Percentiles rank a stretch among this genome's conserved stretches.
Evolutionary conservation across 768 basidiomycete species (phyloP).

Genomic region (Pholiota microspora): DNA sequence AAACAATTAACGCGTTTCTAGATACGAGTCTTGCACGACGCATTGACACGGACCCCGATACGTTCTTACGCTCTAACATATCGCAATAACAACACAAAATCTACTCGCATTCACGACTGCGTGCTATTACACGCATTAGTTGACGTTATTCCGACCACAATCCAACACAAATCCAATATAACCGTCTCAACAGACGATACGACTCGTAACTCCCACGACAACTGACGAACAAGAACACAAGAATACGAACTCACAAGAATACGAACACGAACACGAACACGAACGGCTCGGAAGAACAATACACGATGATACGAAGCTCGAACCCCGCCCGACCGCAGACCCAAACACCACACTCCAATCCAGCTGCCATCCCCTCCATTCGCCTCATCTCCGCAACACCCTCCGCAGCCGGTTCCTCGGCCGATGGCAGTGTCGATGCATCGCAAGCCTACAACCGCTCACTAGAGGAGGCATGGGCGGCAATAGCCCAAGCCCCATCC

Average conservation of each 20-base stretch:
- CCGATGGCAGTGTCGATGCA: conserved; percentile 33
- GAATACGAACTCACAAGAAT: neutral
- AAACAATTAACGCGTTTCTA: neutral
- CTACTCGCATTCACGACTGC: neutral
- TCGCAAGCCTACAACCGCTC: conserved; percentile 32
- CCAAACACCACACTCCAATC: conserved; percentile 4
- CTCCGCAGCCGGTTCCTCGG: conserved; percentile 43
- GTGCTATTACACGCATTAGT: neutral
- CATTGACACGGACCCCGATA: neutral
- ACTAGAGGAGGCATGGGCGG: conserved; percentile 36
- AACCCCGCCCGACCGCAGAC: neutral
- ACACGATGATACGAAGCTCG: conserved; percentile 1
- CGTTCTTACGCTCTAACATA: neutral
- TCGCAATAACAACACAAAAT: neutral
- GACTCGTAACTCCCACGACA: neutral
- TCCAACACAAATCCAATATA: neutral
- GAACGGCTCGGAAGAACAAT: neutral
- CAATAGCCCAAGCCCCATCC: conserved; percentile 11
- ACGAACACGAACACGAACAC: conserved; percentile 3
- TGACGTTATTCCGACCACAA: no score
- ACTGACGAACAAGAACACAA: conserved; percentile 1
- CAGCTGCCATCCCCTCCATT: conserved; percentile 52
- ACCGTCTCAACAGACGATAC: neutral
- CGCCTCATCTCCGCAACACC: conserved; percentile 70
- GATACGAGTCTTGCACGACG: neutral